Evolutionary conservation across 1,284 basidiomycete genomes (phyloP), one percentile per base, ranked within the genome.

Genomic region (Rhodotorula sp.): DNA sequence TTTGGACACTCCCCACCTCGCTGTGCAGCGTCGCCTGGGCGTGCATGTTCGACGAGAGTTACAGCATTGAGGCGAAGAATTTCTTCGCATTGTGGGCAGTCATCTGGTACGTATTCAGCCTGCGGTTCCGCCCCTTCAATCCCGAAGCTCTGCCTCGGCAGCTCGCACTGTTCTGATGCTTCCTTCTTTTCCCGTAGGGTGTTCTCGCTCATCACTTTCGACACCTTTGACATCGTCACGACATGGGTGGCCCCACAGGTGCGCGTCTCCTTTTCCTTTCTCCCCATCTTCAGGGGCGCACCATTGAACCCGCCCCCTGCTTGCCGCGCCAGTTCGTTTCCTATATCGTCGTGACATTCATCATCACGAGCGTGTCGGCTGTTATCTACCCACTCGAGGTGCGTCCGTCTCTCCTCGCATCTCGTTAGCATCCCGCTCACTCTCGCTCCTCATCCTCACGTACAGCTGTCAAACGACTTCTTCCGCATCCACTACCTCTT

Each of bases 21-120:
- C 64, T 78, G 19, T 66, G 58, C 54, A 46, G 69, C 10, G 57
- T 69, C 17, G 55, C 61, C 17, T 69, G 71, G 66, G 22, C 58
- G 1, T 25, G 64, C 8, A 69, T 69, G 39, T 73, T 70, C 63
- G 62, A 68, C 22, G 73, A 76, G 32, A 36, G 37, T 22, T 75
- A 59, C 56, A 13, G n/a, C 10, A 37, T 77, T 54, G 29, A 46
- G 29, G 68, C 60, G 0, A 75, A 73, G 62, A 74, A 73, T 56
- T 74, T 77, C 46, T 68, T 78, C 59, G 77, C 73, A 2, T 59
- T 74, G 25, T 75, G 70, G 71, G 67, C 70, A 2, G 41, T 72
- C 39, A 22, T 39, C 2, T 77, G 73, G 73, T 76, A 44, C 58
- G 70, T 63, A 21, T 17, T 3, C 29, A 10, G 17, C 17, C 21